Base-by-base conservation (phyloP, 2,329 filamentous ascomycete species). In the Nemania sp. region DNA sequence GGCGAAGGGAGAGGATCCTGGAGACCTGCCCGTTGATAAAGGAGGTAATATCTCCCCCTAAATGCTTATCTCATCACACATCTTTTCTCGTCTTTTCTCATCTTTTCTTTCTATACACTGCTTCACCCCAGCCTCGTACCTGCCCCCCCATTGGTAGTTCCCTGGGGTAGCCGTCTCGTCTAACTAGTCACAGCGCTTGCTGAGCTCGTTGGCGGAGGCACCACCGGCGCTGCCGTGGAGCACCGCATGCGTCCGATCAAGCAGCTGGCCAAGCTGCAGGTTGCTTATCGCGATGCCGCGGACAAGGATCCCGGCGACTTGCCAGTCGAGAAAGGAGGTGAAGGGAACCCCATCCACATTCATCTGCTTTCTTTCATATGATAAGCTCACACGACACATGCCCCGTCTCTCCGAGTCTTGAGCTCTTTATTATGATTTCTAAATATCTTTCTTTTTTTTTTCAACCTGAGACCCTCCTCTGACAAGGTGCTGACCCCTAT, bases 181-280 rank as follows among this genome's bases (percentile, higher is more conserved):
- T 63, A 48, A 63, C 51, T 17, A 11, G 29, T 47, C 12, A 12
- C 29, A 65, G 65, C 49, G 4, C 40, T 67, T 15, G 60, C 60
- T 5, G 29, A 10, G 2, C 53, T 59, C n/a, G 55, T 62, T n/a
- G 65, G 81, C 60, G 80, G 78, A n/a, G 81, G 83, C 67, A 75
- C 78, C 71, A 80, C 80, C 20, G 74, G 76, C 43, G 72, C 77
- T 60, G 77, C 78, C 29, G 71, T 84, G 32, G 79, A 83, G 65
- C 83, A 85, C 68, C 81, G 81, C 53, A 81, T 84, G 66, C 79
- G 82, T 53, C 76, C 77, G 12, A 69, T 83, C 54, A 77, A 76
- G 46, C 75, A 78, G 39, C 75, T 81, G 42, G 76, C 74, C 2
- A 63, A 76, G 40, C 71, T 78, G 32, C 60, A 58, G 34, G 12